phyloP scores from a whole-genome alignment of 257 asterid genomes.

The Sherardia arvensis region DNA sequence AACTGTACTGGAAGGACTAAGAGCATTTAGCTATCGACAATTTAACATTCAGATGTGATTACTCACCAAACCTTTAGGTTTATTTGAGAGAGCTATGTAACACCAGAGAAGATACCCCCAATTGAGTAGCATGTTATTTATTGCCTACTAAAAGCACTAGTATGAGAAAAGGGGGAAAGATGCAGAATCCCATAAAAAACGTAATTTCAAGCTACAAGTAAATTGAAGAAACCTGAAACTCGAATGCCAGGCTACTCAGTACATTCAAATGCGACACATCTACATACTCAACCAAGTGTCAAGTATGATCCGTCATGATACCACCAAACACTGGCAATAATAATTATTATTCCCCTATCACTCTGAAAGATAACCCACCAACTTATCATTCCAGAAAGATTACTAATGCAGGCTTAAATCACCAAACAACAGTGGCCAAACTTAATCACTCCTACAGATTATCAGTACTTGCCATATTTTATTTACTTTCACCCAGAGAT shows the following conservation, averaged over 20 bases:
- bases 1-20: background rate
- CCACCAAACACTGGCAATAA: background rate
- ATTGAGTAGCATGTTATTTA: background rate
- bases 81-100: background rate
- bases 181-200: background rate
- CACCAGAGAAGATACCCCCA: background rate
- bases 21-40: background rate
- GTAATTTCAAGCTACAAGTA: background rate
- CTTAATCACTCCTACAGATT: background rate
- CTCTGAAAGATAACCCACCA: background rate
- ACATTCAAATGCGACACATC: background rate
- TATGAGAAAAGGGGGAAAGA: background rate
- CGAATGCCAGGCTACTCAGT: background rate
- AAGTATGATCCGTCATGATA: background rate
- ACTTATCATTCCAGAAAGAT: background rate
- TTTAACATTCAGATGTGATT: no score
- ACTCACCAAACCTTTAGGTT: background rate
- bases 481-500: background rate
- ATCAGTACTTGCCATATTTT: background rate
- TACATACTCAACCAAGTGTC: background rate
- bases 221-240: background rate
- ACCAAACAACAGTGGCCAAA: background rate
- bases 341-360: background rate
- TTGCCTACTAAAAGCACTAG: background rate
- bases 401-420: background rate